These are phyloP conservation scores for Aspergillus intermedius DNA, from an alignment of 2,329 filamentous ascomycete genomes.

Conservation along the genomic window DNA sequence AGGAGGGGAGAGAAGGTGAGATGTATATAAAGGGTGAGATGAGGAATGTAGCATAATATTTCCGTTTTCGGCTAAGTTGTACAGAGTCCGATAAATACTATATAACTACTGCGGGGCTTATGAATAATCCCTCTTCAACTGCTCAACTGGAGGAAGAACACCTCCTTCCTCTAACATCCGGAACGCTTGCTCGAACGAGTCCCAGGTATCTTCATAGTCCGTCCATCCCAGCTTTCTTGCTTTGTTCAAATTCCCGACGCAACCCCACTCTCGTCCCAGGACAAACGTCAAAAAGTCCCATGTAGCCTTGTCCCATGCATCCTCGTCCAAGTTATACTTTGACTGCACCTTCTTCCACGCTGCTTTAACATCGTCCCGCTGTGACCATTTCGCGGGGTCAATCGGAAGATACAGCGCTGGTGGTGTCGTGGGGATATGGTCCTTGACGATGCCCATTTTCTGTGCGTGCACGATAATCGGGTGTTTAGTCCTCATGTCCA, in stretches of 20 bases:
- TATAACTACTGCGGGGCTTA: no score
- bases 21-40: no score
- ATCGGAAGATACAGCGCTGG: slow-evolving; percentile 21
- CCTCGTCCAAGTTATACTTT: slow-evolving; percentile 30
- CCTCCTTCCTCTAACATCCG: slow-evolving; percentile 20
- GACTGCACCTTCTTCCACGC: slow-evolving; percentile 33
- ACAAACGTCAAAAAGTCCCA: slow-evolving; percentile 41
- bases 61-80: neutral
- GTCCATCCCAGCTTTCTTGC: slow-evolving; percentile 42
- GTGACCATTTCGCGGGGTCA: slow-evolving; percentile 37
- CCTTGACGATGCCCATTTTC: slow-evolving; percentile 15
- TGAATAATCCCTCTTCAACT: slow-evolving; percentile 8
- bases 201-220: slow-evolving; percentile 36
- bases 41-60: no score
- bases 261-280: slow-evolving; percentile 31
- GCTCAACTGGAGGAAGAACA: slow-evolving; percentile 15
- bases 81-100: no score
- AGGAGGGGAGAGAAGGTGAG: no score
- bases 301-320: slow-evolving; percentile 39
- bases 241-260: slow-evolving; percentile 37
- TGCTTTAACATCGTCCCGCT: slow-evolving; percentile 31
- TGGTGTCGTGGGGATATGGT: neutral
- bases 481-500: slow-evolving; percentile 12
- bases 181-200: slow-evolving; percentile 32
- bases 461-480: slow-evolving; percentile 17